Evolutionary conservation across 352 stramenopile genomes (phyloP), one percentile per base, ranked within the genome.

Genomic region (Halophytophthora batemanensis): DNA sequence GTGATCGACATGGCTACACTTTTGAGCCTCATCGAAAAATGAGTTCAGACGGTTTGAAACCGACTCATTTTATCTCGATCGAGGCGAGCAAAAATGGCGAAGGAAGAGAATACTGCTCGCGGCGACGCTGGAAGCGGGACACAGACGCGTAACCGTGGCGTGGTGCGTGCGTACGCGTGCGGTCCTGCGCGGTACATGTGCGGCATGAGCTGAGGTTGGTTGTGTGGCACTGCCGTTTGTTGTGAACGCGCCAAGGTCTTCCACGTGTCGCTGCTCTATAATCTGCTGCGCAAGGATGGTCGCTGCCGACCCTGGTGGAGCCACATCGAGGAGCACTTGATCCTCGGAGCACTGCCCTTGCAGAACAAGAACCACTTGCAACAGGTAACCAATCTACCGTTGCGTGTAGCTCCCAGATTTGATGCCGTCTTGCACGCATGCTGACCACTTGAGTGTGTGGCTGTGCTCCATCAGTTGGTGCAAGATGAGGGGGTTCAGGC

Each of bases 241-340:
- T 45, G 18, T 31, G 19, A 34, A 28, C 19, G 19, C 43, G 15
- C 13, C 44, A 48, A 86, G 75, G 50, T 89, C 25, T 89, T 88
- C 57, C 75, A 89, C 50, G 66, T 93, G n/a, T 90, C 82, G 22
- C 64, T 93, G 34, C 59, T 86, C 49, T 93, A 89, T 67, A 93
- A 93, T 48, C 52, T 93, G 45, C 17, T 63, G 42, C 58, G 83
- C 38, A 59, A 64, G 5, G 53, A 84, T 38, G 62, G 75, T 21
- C 56, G 59, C 14, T 55, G 62, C 1, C 77, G 82, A 18, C 76
- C 82, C 33, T 93, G 82, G 82, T 93, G 82, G 82, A 89, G 69
- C 36, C 67, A 62, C 55, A 66, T 93, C 6, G 68, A 89, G 48
- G 59, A 73, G 31, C 64, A 68, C 31, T 56, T 93, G 40, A 50